Evolutionary conservation across 768 basidiomycete species (phyloP).

Genomic region (Daedalea quercina): DNA sequence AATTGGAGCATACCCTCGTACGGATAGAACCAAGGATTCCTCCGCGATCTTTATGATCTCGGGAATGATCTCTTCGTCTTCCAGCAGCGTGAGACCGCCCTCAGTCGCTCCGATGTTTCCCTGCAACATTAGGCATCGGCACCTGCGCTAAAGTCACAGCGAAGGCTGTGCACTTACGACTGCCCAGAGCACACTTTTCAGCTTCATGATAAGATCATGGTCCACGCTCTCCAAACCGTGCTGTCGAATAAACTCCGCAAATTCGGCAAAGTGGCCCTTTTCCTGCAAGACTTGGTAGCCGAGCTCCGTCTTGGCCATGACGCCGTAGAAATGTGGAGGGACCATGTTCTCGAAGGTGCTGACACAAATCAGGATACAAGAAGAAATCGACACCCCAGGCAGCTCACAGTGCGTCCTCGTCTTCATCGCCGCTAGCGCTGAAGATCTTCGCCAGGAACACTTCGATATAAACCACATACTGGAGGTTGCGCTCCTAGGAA

Average conservation of each 20-base stretch:
- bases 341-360: slow-evolving; percentile 83
- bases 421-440: slow-evolving; percentile 41
- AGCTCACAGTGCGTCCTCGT: slow-evolving; percentile 54
- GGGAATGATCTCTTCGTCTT: slow-evolving; percentile 92
- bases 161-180: slow-evolving; percentile 52
- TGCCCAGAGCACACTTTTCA: slow-evolving; percentile 96
- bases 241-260: slow-evolving; percentile 82
- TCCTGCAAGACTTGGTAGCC: slow-evolving; percentile 89
- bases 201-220: slow-evolving; percentile 72
- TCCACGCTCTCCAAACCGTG: slow-evolving; percentile 85
- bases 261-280: slow-evolving; percentile 86
- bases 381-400: neutral
- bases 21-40: slow-evolving; percentile 81
- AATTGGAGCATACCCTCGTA: slow-evolving; percentile 70
- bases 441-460: slow-evolving; percentile 83
- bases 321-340: slow-evolving; percentile 95
- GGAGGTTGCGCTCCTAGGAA: slow-evolving; percentile 83
- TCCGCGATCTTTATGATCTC: slow-evolving; percentile 88
- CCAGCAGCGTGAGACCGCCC: slow-evolving; percentile 89
- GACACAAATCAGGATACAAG: neutral
- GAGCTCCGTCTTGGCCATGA: slow-evolving; percentile 93
- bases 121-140: slow-evolving; percentile 32
- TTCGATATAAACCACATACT: slow-evolving; percentile 92
- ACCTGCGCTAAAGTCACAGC: neutral
- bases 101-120: slow-evolving; percentile 91